These are phyloP conservation scores for Gigaspora rosea DNA, from an alignment of 192 early-diverging fungal genomes.

Conservation along the genomic window DNA sequence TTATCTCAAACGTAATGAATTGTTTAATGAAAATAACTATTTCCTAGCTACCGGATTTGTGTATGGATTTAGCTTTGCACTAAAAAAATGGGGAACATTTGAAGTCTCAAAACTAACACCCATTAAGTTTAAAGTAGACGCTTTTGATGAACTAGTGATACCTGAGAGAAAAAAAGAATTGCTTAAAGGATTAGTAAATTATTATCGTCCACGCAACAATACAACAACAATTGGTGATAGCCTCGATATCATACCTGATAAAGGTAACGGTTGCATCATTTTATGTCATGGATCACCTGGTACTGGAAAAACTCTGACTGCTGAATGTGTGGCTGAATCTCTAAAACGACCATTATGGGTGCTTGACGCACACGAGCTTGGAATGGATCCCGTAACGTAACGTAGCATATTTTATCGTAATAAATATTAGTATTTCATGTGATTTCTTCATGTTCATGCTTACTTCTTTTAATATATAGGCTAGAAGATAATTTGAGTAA, in stretches of 20 bases:
- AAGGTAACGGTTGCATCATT: constrained; percentile 33
- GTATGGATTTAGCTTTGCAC: neutral
- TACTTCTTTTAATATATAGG: no score
- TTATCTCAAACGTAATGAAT: neutral
- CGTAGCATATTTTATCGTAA: no score
- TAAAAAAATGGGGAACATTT: neutral
- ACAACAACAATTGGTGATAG: neutral
- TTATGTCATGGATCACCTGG: no score
- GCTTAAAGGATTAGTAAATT: neutral
- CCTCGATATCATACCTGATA: constrained; percentile 53
- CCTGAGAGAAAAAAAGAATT: neutral
- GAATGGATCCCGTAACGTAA: no score
- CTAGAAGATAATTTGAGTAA: no score
- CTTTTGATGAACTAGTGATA: neutral
- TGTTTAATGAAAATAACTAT: neutral
- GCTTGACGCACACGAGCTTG: no score
- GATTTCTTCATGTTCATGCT: no score
- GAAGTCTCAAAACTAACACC: neutral
- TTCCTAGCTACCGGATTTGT: neutral
- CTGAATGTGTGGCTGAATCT: no score
- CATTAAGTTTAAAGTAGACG: neutral
- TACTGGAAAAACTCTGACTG: no score
- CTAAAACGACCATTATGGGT: no score
- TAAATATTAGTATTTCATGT: no score
- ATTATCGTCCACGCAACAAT: neutral